Base-by-base conservation (phyloP, 2,329 filamentous ascomycete genomes). In the Coniochaeta sp. region DNA sequence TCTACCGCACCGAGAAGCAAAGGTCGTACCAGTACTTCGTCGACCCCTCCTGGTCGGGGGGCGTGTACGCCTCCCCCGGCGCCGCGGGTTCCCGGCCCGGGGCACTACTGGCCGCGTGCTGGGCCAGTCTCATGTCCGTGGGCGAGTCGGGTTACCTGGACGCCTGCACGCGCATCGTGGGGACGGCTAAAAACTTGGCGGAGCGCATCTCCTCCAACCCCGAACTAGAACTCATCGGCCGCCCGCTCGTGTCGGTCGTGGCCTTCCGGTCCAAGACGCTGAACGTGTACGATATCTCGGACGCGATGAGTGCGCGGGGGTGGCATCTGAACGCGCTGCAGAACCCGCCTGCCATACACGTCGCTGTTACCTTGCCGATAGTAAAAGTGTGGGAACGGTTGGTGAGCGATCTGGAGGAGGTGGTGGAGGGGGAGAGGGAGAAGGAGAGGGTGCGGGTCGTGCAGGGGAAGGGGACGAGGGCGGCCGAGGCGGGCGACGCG, bases 241-340 rank as follows among this genome's bases (percentile, higher is more conserved):
- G 86, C 52, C 94, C 94, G 0, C 80, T 95, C 49, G 91, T 96
- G 49, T 91, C 85, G 9, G 94, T 99, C 26, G 83, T 99, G 4
- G 88, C 94, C 1, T 97, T 97, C 72, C 81, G 81, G 10, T 85
- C 87, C n/a, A 79, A 82, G 60, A 86, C 82, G n/a, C 79, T 99
- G 38, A 85, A 96, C 70, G 87, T 95, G 57, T 99, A 99, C 72
- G 91, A 96, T 65, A 83, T 99, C 58, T 90, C 92, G 7, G 94
- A 99, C 68, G 88, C 75, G 58, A 92, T 99, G 86, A 82, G 80
- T 12, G 73, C 72, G 1, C 86, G 85, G 63, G 92, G 94, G 3
- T 99, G 94, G 94, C 94, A 99, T 71, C 77, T 99, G 54, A 99
- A 97, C 64, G 89, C 91, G 3, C 78, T 99, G 56, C 94, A 99